A percentile compares a stretch with the other conserved stretches of the same genome.
These are phyloP conservation scores for Eucalyptus curtisii DNA, from an alignment of 345 rosid genomes.

Conservation along the genomic window DNA sequence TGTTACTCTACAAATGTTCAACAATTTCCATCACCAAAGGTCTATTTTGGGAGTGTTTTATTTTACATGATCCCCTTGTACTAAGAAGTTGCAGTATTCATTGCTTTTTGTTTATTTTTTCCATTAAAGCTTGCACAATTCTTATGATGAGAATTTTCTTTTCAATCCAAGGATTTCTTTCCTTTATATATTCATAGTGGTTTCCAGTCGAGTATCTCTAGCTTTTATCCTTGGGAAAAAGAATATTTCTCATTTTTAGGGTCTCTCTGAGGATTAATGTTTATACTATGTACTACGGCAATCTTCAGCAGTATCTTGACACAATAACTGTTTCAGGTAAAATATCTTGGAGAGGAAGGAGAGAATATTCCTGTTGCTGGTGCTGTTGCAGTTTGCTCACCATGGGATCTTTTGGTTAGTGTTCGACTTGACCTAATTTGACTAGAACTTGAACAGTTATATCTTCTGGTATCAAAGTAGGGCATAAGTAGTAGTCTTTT, in stretches of 20 bases:
- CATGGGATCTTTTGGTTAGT: constrained; percentile 96
- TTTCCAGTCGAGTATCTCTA: background rate
- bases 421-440: background rate
- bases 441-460: background rate
- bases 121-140: background rate
- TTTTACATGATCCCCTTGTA: background rate
- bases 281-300: background rate
- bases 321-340: constrained; percentile 37
- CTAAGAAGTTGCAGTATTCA: background rate
- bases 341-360: constrained; percentile 90
- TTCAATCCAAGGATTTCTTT: background rate
- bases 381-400: constrained; percentile 76
- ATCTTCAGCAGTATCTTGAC: background rate
- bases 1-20: background rate
- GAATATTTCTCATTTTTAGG: background rate
- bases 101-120: background rate
- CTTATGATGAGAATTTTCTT: background rate
- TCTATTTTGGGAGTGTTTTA: background rate
- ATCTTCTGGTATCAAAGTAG: background rate
- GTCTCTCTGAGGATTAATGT: background rate
- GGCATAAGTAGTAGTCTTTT: background rate
- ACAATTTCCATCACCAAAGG: background rate
- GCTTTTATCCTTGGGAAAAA: background rate
- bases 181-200: background rate
- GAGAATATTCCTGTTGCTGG: constrained; percentile 63